Percentiles rank a stretch among this genome's conserved stretches.
These are phyloP conservation scores for Amorphotheca resinae DNA, from an alignment of 495 filamentous ascomycete species.

Conservation along the genomic window DNA sequence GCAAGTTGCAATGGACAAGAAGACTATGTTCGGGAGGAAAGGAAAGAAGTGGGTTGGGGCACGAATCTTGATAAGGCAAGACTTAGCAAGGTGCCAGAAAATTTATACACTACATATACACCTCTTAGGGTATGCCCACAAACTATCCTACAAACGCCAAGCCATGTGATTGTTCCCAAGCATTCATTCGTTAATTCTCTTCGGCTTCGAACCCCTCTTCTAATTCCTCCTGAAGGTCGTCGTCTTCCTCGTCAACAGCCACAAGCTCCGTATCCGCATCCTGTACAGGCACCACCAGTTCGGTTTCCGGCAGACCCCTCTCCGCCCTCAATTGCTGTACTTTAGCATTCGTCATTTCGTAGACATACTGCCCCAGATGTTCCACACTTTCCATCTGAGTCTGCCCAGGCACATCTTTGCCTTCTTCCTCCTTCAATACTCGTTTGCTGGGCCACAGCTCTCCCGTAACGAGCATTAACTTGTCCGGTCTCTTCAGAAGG, in stretches of 20 bases:
- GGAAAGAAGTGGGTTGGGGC: too few species aligned
- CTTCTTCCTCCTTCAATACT: constrained; percentile 41
- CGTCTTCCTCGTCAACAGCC: constrained; percentile 32
- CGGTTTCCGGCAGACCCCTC: constrained; percentile 23
- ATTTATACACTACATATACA: too few species aligned
- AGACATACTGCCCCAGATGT: constrained; percentile 94
- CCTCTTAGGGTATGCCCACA: neutral
- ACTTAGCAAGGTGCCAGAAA: too few species aligned
- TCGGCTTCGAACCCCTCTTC: constrained; percentile 9
- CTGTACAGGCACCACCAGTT: neutral
- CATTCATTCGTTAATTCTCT: neutral
- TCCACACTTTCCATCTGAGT: constrained; percentile 78
- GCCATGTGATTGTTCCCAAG: neutral
- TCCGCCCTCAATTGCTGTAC: constrained; percentile 40
- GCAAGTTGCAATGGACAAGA: too few species aligned
- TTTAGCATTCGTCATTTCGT: constrained; percentile 87
- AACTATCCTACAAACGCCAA: neutral
- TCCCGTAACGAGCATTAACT: constrained; percentile 65
- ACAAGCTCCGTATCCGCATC: constrained; percentile 30
- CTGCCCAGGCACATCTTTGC: constrained; percentile 31
- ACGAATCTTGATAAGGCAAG: too few species aligned
- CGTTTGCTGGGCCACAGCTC: constrained; percentile 74
- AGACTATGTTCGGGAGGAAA: too few species aligned
- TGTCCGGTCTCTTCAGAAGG: constrained; percentile 59
- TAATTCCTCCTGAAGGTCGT: constrained; percentile 6